Evolutionary conservation across 2,329 filamentous ascomycete genomes (phyloP).

Genomic region (Venturia nashicola): DNA sequence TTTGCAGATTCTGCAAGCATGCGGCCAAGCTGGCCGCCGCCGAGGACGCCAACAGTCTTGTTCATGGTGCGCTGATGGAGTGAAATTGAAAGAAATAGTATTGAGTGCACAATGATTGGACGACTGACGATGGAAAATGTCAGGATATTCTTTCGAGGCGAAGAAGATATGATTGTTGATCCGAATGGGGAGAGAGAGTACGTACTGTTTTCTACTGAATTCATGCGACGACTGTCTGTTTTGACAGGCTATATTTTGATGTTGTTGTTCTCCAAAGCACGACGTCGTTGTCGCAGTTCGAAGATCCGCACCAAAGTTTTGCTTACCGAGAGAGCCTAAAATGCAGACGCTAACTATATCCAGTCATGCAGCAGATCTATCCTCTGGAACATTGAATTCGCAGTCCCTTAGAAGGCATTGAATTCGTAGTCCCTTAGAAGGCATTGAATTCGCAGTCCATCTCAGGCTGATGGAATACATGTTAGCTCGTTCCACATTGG

Average conservation of each 20-base stretch:
- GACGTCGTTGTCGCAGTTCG: background rate
- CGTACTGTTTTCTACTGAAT: background rate
- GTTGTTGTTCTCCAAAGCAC: background rate
- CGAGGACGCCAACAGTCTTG: constrained; percentile 25
- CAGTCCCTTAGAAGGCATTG: background rate
- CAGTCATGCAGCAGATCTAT: too few species aligned
- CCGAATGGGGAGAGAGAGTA: background rate
- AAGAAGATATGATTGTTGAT: background rate
- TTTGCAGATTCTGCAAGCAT: constrained; percentile 90
- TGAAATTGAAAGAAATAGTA: too few species aligned
- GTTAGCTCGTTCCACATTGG: background rate
- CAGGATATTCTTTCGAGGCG: background rate
- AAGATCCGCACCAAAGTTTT: background rate
- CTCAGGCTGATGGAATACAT: background rate
- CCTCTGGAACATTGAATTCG: background rate
- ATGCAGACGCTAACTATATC: background rate
- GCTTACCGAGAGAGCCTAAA: background rate
- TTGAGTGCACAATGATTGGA: background rate
- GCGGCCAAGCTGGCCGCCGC: constrained; percentile 57
- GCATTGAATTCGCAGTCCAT: background rate
- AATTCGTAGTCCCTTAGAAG: background rate
- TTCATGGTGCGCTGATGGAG: constrained; percentile 8
- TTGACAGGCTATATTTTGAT: background rate
- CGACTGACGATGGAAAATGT: background rate
- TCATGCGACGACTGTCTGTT: too few species aligned